Percentiles rank a stretch among this genome's conserved stretches.
phyloP scores from a whole-genome alignment of 2,329 filamentous ascomycete species.

The Colletotrichum noveboracense region DNA sequence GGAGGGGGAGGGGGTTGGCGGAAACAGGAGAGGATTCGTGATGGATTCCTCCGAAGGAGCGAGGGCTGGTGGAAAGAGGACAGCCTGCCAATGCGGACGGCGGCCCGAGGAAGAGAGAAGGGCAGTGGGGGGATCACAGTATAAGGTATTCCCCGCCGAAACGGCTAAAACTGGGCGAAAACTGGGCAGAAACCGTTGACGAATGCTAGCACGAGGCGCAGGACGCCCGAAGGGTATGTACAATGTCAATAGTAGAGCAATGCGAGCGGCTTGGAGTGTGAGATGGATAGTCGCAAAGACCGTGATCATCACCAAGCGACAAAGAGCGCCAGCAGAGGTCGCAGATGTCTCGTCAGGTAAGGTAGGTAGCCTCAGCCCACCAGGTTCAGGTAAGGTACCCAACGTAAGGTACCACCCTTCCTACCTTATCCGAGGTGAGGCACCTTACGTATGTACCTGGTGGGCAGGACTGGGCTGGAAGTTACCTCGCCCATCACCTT shows the following conservation, averaged over 20 bases:
- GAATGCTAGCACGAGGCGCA: conserved; percentile 17
- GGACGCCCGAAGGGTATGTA: conserved; percentile 10
- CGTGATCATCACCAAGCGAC: not conserved
- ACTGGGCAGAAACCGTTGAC: not conserved
- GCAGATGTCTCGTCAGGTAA: not conserved
- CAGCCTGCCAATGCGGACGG: conserved; percentile 3
- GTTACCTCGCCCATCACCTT: not conserved
- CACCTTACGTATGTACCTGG: not conserved
- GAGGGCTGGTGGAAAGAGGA: conserved; percentile 9
- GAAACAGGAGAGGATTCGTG: not conserved
- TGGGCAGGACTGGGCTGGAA: not conserved
- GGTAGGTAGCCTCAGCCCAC: not conserved
- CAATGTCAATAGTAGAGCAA: not conserved
- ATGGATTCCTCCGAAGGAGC: conserved; percentile 11
- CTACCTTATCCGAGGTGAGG: not conserved
- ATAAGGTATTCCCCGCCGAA: conserved; percentile 20
- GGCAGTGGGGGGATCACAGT: conserved; percentile 7
- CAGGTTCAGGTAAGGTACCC: not conserved
- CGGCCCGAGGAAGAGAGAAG: conserved; percentile 15
- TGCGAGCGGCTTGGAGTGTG: not conserved
- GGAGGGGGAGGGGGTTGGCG: not conserved
- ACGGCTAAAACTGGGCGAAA: conserved; percentile 16
- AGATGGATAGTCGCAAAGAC: not conserved
- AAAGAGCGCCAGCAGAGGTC: not conserved
- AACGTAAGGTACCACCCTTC: not conserved